A percentile compares a stretch with the other conserved stretches of the same genome.
Evolutionary conservation across 2,329 filamentous ascomycete genomes (phyloP).

Genomic region (Penicillium sp.): DNA sequence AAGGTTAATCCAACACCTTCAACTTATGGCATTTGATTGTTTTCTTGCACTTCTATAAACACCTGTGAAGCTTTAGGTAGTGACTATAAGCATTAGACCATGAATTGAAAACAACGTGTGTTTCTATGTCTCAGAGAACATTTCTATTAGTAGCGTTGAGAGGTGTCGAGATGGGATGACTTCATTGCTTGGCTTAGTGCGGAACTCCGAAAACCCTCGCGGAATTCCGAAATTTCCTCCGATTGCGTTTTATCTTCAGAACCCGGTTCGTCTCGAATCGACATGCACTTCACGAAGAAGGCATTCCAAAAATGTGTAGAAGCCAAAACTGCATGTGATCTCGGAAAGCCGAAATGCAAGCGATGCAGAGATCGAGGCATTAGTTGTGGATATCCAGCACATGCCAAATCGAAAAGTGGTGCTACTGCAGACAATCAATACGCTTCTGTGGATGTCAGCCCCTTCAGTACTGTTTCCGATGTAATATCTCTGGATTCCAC

Average conservation of each 20-base stretch:
- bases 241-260: neutral
- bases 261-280: neutral
- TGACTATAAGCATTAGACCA: no score
- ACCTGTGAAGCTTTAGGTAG: neutral
- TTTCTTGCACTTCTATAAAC: neutral
- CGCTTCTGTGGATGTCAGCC: neutral
- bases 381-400: slow-evolving; percentile 12
- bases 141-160: neutral
- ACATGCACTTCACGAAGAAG: slow-evolving; percentile 13
- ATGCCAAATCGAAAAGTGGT: no score
- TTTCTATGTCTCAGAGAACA: no score
- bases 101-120: neutral
- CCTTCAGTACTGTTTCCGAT: neutral
- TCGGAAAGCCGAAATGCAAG: no score
- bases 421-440: neutral
- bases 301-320: no score
- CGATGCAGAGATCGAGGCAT: slow-evolving; percentile 7
- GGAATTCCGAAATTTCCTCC: neutral
- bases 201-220: neutral
- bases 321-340: neutral
- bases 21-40: neutral
- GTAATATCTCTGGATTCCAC: neutral
- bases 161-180: neutral
- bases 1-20: neutral
- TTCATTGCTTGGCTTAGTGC: neutral